Evolutionary conservation across 2,329 filamentous ascomycete species (phyloP), one percentile per base, ranked within the genome.

Genomic region (Pyricularia sp.): DNA sequence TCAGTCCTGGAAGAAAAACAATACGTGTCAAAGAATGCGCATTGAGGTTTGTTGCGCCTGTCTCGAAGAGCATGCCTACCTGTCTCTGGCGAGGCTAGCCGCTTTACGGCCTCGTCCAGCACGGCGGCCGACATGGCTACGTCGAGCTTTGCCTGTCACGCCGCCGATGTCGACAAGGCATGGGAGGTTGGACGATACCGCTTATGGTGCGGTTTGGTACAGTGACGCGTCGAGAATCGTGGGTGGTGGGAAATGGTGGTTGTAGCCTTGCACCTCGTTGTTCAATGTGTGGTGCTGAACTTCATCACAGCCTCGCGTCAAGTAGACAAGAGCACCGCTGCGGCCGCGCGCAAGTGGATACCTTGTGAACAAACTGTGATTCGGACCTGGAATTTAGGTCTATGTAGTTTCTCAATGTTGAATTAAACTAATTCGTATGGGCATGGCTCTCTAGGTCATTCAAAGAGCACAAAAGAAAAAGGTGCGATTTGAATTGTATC

Each of bases 41-140:
- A 28, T 26, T 0, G 40, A 6, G 7, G 6, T 19, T 22, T 12
- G 16, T 28, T 6, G 12, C 13, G 8, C n/a, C 9, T 13, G 16
- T 63, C 16, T 31, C 22, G 26, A 16, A 19, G 40, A 16, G 31
- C 31, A 28, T 13, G 16, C 77, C 67, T 79, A 86, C 82, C 84
- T 72, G 78, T 79, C 68, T 87, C 84, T 66, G 79, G 75, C 62
- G 78, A 78, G 72, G 79, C 81, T 68, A 87, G 78, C 75, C 82
- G 82, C 77, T 82, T 83, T 69, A 86, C 81, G 72, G 86, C 82
- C 76, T 87, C 82, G 68, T 88, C 85, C 71, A 87, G 83, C 70
- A 79, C 81, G 70, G 78, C 81, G 67, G 78, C 79, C 77, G 84
- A 82, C 85, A 88, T 88, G 75, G 73, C 77, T 78, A 64, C 28